Evolutionary conservation across 768 basidiomycete species (phyloP).

Genomic region (Agrocybe pediades): DNA sequence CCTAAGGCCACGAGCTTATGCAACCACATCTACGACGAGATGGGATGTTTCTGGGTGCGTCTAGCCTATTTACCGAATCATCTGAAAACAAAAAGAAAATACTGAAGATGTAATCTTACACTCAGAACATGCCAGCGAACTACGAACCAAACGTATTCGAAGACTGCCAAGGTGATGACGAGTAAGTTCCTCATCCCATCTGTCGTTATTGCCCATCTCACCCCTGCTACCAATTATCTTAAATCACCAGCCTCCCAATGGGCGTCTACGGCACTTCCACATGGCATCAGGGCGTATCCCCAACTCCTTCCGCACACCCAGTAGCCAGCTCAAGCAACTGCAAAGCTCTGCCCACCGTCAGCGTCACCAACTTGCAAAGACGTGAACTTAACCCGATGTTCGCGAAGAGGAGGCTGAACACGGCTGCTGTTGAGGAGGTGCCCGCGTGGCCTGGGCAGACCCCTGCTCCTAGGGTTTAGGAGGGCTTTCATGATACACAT

Average conservation of each 20-base stretch:
- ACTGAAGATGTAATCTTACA: too few relatives aligned
- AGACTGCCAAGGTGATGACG: conserved; percentile 63
- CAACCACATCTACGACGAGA: conserved; percentile 78
- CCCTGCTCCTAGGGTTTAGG: not conserved
- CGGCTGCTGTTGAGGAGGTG: not conserved
- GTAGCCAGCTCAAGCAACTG: conserved; percentile 70
- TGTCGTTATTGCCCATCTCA: not conserved
- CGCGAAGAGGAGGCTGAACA: conserved; percentile 12
- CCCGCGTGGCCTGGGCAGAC: not conserved
- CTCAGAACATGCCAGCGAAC: conserved; percentile 73
- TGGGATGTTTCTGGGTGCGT: conserved; percentile 58
- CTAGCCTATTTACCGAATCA: not conserved
- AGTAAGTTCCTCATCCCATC: conserved; percentile 28
- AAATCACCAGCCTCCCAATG: conserved; percentile 49
- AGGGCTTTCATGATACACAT: too few relatives aligned
- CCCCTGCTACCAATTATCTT: conserved; percentile 1
- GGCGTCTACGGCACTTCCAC: conserved; percentile 75
- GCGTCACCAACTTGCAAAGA: conserved; percentile 22
- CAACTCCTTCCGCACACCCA: conserved; percentile 61
- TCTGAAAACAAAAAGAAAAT: not conserved
- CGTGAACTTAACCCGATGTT: conserved; percentile 13
- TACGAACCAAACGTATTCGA: conserved; percentile 64
- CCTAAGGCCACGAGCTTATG: conserved; percentile 59
- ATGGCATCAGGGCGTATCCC: conserved; percentile 61
- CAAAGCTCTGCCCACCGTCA: conserved; percentile 37